Conservation (phyloP, 2,329 filamentous ascomycete species). For the Tolypocladium capitatum region DNA sequence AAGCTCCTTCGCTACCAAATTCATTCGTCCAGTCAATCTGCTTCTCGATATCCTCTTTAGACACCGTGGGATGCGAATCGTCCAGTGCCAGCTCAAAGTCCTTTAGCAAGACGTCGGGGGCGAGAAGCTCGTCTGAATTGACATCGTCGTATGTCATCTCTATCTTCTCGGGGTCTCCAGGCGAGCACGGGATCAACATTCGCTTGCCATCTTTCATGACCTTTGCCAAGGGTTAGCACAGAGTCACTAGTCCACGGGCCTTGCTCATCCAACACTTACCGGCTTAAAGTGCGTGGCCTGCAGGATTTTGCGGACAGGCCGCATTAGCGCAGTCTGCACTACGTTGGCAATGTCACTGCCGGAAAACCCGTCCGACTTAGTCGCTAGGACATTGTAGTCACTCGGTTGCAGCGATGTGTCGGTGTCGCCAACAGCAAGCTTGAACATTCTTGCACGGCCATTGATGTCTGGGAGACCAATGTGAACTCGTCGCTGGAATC, state of each 20-base stretch:
- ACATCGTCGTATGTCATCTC: constrained; percentile 94
- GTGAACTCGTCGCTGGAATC: constrained; percentile 92
- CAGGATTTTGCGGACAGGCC: constrained; percentile 91
- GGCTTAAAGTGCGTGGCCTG: constrained; percentile 96
- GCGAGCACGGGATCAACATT: constrained; percentile 82
- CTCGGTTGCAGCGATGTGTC: constrained; percentile 67
- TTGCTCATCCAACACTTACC: constrained; percentile 33
- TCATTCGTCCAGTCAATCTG: constrained; percentile 92
- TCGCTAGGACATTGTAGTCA: constrained; percentile 69
- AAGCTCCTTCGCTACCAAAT: constrained; percentile 80
- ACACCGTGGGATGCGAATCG: constrained; percentile 79
- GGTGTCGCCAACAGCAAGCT: constrained; percentile 84
- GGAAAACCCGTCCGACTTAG: constrained; percentile 84
- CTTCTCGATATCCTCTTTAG: constrained; percentile 65
- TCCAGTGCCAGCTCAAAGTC: constrained; percentile 92
- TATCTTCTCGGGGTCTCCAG: constrained; percentile 69
- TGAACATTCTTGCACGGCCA: constrained; percentile 88
- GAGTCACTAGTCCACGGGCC: neutral
- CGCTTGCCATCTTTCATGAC: constrained; percentile 54
- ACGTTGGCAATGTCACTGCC: constrained; percentile 93
- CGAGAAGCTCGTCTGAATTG: constrained; percentile 69
- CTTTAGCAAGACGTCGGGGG: constrained; percentile 75
- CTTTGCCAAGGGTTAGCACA: constrained; percentile 33
- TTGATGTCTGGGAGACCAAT: constrained; percentile 82
- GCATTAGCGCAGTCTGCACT: constrained; percentile 94